Evolutionary conservation across 2,329 filamentous ascomycete genomes (phyloP), one percentile per base, ranked within the genome.

Genomic region (Xylariaceae sp.): DNA sequence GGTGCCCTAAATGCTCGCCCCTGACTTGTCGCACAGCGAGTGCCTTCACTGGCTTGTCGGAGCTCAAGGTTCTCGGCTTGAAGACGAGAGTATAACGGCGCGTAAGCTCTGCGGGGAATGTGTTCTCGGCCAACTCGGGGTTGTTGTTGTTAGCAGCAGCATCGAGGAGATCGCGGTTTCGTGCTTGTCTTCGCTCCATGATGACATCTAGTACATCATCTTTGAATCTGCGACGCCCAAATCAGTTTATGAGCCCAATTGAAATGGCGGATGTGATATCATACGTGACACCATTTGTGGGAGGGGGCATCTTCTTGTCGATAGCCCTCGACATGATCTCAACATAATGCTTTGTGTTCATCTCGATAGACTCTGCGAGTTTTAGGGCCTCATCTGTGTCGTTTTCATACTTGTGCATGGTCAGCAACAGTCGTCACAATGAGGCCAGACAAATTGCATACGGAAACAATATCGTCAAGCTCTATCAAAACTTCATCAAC

Each of bases 121-220:
- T 84, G 44, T 89, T 83, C 42, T 87, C 80, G 17, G 83, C 75
- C 21, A 82, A 67, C 4, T 79, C 77, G 6, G 82, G 75, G 64
- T 91, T 81, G 59, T 78, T 70, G 55, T 77, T 76, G 44, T 78
- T 75, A 56, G 88, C 85, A 20, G 82, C 79, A n/a, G 78, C 76
- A 55, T 82, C 76, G 17, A 76, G 70, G 50, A 94, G 76, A 35
- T 85, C 83, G 55, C 88, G 86, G 65, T 98, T 97, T 57, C 90
- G 83, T 59, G 84, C 85, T 58, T 88, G 83, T 57, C 93, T 85
- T 63, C 95, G 88, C 33, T 89, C 88, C 86, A 96, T 94, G 61
- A 98, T 85, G 22, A 98, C 88, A 68, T 98, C 93, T 35, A 98
- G 77, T 8, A 97, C 91, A 67, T 98, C 93, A 62, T 96, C 91